A percentile compares a stretch with the other conserved stretches of the same genome.
Evolutionary conservation across 1,284 basidiomycete genomes (phyloP).

Genomic region (Pyrrhoderma lamaoense): DNA sequence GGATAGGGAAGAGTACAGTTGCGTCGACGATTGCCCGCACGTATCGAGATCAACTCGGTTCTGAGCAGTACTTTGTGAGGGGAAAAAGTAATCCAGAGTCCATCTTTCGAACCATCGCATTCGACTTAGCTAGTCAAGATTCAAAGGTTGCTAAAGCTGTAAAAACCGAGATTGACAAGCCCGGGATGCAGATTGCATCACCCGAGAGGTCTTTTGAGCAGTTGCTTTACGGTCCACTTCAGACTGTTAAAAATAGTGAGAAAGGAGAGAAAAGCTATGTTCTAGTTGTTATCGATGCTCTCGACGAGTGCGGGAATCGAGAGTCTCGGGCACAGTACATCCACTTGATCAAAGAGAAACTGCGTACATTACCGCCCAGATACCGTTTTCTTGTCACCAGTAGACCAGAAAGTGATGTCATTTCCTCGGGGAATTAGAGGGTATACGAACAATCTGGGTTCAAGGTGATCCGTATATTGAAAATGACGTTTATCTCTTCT

Average conservation of each 20-base stretch:
- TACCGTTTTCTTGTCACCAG: slow-evolving; percentile 2
- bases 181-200: background rate
- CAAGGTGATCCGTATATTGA: too few species aligned
- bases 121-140: slow-evolving; percentile 14
- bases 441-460: too few species aligned
- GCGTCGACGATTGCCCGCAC: slow-evolving; percentile 18
- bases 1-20: slow-evolving; percentile 22
- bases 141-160: background rate
- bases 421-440: too few species aligned
- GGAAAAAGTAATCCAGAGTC: slow-evolving; percentile 16
- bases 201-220: background rate
- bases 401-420: too few species aligned
- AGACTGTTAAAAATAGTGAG: too few species aligned
- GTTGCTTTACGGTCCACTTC: background rate
- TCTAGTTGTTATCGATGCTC: slow-evolving; percentile 1
- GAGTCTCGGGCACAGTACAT: background rate
- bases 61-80: slow-evolving; percentile 20
- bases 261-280: background rate
- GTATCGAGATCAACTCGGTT: background rate
- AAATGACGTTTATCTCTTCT: too few species aligned
- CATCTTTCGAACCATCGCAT: slow-evolving; percentile 20
- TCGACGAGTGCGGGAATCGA: slow-evolving; percentile 7
- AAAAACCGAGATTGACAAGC: background rate
- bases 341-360: background rate
- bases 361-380: background rate